Conservation (phyloP, 371 early-diverging fungal species). For the Apophysomyces elegans region DNA sequence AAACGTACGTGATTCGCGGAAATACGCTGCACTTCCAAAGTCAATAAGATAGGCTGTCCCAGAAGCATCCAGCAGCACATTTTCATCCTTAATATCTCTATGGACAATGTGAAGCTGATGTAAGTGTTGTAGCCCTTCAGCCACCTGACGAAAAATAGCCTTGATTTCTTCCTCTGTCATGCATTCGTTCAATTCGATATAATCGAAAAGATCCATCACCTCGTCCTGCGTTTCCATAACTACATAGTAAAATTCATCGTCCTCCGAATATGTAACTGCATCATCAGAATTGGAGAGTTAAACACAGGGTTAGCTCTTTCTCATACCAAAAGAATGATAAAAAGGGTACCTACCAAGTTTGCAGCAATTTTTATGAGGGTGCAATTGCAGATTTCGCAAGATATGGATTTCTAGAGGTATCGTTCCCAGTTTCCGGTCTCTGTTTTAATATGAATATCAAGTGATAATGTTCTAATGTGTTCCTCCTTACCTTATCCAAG, state of each 20-base stretch:
- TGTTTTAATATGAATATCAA: slow-evolving; percentile 9
- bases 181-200: slow-evolving; percentile 65
- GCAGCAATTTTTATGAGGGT: slow-evolving; percentile 67
- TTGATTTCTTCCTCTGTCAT: slow-evolving; percentile 63
- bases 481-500: slow-evolving; percentile 55
- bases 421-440: slow-evolving; percentile 64
- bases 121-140: slow-evolving; percentile 68
- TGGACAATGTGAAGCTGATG: slow-evolving; percentile 78
- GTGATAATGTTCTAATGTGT: not conserved
- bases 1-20: slow-evolving; percentile 61
- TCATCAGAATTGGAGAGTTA: not conserved
- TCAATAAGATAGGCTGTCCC: slow-evolving; percentile 69
- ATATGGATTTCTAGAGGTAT: slow-evolving; percentile 77
- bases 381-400: slow-evolving; percentile 56
- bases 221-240: slow-evolving; percentile 67
- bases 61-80: slow-evolving; percentile 69
- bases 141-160: slow-evolving; percentile 66
- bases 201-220: slow-evolving; percentile 81
- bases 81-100: slow-evolving; percentile 80
- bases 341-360: slow-evolving; percentile 42
- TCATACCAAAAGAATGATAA: too few species aligned
- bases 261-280: slow-evolving; percentile 60
- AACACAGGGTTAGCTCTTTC: too few species aligned
- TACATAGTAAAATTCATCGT: slow-evolving; percentile 69
- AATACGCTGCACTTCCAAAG: slow-evolving; percentile 77